phyloP scores from a whole-genome alignment of 2,329 filamentous ascomycete species.

The Lasiodiplodia theobromae region DNA sequence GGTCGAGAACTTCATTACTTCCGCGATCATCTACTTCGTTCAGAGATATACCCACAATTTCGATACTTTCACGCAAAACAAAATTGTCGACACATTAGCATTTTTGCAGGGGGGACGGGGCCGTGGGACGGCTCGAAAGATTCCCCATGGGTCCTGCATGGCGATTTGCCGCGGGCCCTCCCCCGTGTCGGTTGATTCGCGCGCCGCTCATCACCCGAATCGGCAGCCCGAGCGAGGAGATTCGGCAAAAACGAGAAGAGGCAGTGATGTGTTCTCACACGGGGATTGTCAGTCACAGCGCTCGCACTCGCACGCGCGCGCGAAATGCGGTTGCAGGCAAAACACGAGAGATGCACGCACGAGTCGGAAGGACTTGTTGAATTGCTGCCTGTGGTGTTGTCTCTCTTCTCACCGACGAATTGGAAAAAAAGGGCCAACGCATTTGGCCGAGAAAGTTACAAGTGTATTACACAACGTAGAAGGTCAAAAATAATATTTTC shows the following conservation, averaged over 20 bases:
- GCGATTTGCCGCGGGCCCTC: neutral
- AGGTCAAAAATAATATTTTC: neutral
- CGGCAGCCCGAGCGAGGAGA: no score
- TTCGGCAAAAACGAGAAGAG: no score
- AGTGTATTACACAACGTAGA: neutral
- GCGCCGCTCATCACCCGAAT: no score
- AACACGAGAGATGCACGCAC: neutral
- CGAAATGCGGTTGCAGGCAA: no score
- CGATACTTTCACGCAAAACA: constrained; percentile 14
- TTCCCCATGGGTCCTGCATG: neutral
- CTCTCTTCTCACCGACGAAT: neutral
- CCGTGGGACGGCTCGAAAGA: neutral
- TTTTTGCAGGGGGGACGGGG: neutral
- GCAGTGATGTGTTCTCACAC: no score
- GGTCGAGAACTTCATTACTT: neutral
- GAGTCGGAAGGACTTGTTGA: neutral
- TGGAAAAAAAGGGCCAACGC: neutral
- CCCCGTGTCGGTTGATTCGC: no score
- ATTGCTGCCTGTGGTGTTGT: neutral
- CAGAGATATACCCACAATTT: constrained; percentile 23
- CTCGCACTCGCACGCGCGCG: no score
- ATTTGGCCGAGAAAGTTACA: neutral
- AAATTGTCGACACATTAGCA: neutral
- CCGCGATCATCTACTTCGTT: constrained; percentile 4
- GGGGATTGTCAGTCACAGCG: no score